Percentiles rank a stretch among this genome's conserved stretches.
Conservation (phyloP, 495 filamentous ascomycete genomes). For the Penicillium cosmopolitanum region DNA sequence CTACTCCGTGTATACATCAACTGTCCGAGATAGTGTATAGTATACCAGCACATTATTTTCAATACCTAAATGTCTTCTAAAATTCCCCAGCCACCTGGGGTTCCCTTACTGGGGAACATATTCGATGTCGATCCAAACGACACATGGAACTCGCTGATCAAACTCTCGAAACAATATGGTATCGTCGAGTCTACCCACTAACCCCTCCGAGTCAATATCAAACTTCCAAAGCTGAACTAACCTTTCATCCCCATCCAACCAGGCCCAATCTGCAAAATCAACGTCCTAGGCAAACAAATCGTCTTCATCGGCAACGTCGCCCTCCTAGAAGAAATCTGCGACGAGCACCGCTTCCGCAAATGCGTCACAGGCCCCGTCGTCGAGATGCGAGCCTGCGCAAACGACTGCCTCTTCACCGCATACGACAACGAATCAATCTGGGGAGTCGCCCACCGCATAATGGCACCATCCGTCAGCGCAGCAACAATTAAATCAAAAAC, state of each 20-base stretch:
- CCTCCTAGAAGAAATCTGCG: slow-evolving; percentile 70
- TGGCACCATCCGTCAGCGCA: slow-evolving; percentile 27
- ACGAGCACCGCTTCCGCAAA: slow-evolving; percentile 73
- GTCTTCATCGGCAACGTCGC: slow-evolving; percentile 59
- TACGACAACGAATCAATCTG: slow-evolving; percentile 65
- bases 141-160: slow-evolving; percentile 64
- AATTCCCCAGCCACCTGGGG: slow-evolving; percentile 67
- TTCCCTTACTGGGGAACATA: slow-evolving; percentile 71
- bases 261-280: slow-evolving; percentile 75
- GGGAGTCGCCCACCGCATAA: slow-evolving; percentile 53
- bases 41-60: too few species aligned
- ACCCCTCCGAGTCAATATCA: neutral
- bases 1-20: too few species aligned
- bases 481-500: slow-evolving; percentile 15
- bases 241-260: slow-evolving; percentile 14
- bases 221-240: neutral
- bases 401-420: slow-evolving; percentile 78
- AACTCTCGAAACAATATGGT: slow-evolving; percentile 68
- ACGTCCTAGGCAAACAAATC: slow-evolving; percentile 53
- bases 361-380: slow-evolving; percentile 58
- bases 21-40: too few species aligned
- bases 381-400: slow-evolving; percentile 64
- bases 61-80: slow-evolving; percentile 37
- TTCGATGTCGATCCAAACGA: slow-evolving; percentile 64
- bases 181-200: neutral